Percentiles rank a stretch among this genome's conserved stretches.
These are phyloP conservation scores for Starmerella kuoi DNA, from an alignment of 805 yeast genomes.

Conservation along the genomic window DNA sequence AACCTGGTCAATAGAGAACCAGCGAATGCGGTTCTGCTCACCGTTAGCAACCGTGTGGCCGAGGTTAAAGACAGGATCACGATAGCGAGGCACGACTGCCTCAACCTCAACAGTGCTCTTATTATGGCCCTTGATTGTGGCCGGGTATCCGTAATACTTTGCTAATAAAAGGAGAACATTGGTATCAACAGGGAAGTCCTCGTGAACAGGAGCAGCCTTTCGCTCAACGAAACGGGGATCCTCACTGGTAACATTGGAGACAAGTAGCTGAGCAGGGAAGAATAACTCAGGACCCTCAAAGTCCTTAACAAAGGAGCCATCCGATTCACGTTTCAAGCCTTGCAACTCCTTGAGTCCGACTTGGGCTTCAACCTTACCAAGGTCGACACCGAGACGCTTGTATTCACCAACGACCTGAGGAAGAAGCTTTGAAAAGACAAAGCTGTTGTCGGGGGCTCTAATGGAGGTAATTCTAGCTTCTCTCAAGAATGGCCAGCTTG, in stretches of 20 bases:
- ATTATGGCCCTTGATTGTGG: constrained; percentile 34
- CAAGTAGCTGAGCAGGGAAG: constrained; percentile 71
- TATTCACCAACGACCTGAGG: constrained; percentile 35
- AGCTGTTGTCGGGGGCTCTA: constrained; percentile 36
- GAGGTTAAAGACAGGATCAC: constrained; percentile 44
- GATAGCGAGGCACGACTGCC: constrained; percentile 16
- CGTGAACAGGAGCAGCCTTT: constrained; percentile 61
- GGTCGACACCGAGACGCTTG: constrained; percentile 45
- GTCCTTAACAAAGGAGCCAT: constrained; percentile 72
- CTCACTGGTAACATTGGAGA: constrained; percentile 56
- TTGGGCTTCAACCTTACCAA: constrained; percentile 44
- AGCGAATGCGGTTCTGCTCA: constrained; percentile 46
- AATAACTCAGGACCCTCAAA: constrained; percentile 41
- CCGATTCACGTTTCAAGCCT: constrained; percentile 56
- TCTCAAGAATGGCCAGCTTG: constrained; percentile 81
- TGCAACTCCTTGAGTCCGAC: constrained; percentile 63
- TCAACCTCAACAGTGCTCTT: constrained; percentile 28
- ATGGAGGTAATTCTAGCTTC: constrained; percentile 64
- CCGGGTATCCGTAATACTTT: constrained; percentile 72
- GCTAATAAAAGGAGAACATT: constrained; percentile 73
- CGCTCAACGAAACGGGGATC: constrained; percentile 65
- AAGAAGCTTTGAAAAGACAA: constrained; percentile 35
- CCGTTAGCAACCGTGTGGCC: constrained; percentile 49
- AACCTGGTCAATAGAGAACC: constrained; percentile 54
- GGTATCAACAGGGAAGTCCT: constrained; percentile 67